phyloP scores from a whole-genome alignment of 129 eudicot genomes.

The Flaveria linearis region DNA sequence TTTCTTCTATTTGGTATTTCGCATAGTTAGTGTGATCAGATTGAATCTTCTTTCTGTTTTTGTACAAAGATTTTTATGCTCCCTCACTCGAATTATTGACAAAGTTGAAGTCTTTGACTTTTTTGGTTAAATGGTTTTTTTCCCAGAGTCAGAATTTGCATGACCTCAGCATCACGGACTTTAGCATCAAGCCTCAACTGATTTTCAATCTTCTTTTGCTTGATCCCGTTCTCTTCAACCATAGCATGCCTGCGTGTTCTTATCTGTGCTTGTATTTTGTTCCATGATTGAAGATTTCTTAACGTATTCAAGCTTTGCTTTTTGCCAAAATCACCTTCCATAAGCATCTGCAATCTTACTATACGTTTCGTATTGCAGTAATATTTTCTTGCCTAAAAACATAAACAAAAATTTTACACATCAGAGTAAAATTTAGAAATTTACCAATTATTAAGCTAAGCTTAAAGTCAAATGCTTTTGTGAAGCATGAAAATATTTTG shows the following conservation, averaged over 20 bases:
- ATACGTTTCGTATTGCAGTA: slow-evolving; percentile 47
- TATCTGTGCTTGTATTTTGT: slow-evolving; percentile 69
- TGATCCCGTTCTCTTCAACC: slow-evolving; percentile 75
- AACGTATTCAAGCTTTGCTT: slow-evolving; percentile 70
- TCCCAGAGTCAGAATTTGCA: neutral
- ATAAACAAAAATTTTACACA: slow-evolving; percentile 14
- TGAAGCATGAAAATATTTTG: too few species aligned
- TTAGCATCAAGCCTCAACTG: slow-evolving; percentile 78
- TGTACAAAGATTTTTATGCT: neutral
- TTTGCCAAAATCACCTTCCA: slow-evolving; percentile 51
- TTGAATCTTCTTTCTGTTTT: too few species aligned
- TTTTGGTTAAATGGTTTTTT: neutral
- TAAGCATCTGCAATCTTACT: slow-evolving; percentile 51
- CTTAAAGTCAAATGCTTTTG: too few species aligned
- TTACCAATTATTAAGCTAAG: too few species aligned
- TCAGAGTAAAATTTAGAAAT: neutral
- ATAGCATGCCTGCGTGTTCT: slow-evolving; percentile 60
- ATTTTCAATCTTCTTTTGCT: slow-evolving; percentile 79
- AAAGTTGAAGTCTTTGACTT: slow-evolving; percentile 5
- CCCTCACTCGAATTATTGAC: neutral
- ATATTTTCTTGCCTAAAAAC: slow-evolving; percentile 67
- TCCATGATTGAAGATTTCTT: slow-evolving; percentile 86
- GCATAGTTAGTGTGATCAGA: neutral
- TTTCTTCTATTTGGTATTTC: neutral
- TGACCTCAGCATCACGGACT: slow-evolving; percentile 69